These are phyloP conservation scores for Colletotrichum tofieldiae DNA, from an alignment of 2,329 filamentous ascomycete genomes.

Conservation along the genomic window DNA sequence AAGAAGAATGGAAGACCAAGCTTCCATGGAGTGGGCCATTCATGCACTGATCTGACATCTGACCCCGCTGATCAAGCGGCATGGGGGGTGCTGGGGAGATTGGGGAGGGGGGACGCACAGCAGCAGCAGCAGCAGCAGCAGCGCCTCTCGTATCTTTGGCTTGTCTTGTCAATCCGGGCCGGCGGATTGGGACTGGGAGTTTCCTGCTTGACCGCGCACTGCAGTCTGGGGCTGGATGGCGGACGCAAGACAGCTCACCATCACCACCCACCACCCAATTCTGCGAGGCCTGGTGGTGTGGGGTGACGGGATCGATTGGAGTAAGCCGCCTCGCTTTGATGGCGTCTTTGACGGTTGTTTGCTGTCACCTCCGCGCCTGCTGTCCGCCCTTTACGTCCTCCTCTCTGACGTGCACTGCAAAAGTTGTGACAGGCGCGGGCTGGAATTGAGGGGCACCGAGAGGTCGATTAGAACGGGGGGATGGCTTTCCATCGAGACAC, in stretches of 20 bases:
- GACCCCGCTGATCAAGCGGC: constrained; percentile 28
- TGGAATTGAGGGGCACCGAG: not conserved
- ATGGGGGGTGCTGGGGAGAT: not conserved
- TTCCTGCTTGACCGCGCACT: not conserved
- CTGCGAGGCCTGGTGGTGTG: constrained; percentile 15
- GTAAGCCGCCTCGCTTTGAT: constrained; percentile 11
- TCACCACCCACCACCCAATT: not conserved
- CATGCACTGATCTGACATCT: constrained; percentile 41
- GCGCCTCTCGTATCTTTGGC: not conserved
- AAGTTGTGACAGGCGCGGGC: not conserved
- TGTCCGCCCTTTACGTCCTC: not conserved
- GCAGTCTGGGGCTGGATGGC: not conserved
- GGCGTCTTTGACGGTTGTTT: not conserved
- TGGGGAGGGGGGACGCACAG: not conserved
- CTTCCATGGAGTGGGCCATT: constrained; percentile 32
- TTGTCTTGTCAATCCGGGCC: not conserved
- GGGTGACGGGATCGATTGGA: constrained; percentile 11
- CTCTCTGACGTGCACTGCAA: not conserved
- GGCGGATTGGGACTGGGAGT: not conserved
- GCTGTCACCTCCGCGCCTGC: not conserved
- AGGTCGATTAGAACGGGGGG: too few relatives aligned
- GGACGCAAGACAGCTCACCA: constrained; percentile 2
- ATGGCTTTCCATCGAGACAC: constrained; percentile 1
- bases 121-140: not conserved
- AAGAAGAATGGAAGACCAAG: constrained; percentile 21